Base-by-base conservation (phyloP, 2,329 filamentous ascomycete genomes). In the Passalora sequoiae region DNA sequence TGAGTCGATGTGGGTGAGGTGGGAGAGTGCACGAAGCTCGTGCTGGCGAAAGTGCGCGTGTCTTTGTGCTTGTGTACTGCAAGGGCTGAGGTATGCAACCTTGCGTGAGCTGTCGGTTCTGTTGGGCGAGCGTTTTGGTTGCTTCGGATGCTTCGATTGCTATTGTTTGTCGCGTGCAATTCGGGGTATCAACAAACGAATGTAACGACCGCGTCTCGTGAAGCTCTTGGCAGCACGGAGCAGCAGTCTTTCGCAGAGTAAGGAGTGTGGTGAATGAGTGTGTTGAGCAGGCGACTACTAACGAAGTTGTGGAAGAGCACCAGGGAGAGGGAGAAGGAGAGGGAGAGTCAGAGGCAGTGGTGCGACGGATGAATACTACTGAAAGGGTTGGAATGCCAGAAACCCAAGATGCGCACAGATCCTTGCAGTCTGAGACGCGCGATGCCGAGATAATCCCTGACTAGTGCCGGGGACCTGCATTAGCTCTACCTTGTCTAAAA, bases 21-120 rank as follows among this genome's bases (percentile, higher is more conserved):
- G 31, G n/a, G 35, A 20, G 24, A 19, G 10, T 24, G 20, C 16
- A 21, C 20, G 41, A 41, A 42, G 49, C 35, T 44, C 40, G 46
- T 42, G 49, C 43, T 42, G 50, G 43, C 19, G 27, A 21, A 37
- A 45, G 41, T 40, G 20, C 39, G 50, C 49, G 49, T 49, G 49
- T 43, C 36, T 40, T 29, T n/a, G 24, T 41, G 43, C 19, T 27
- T 46, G 43, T 47, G 48, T 47, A 43, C 38, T 25, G 33, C 38
- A 37, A 41, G 43, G 50, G 50, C 40, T 40, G 16, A 38, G 50
- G 50, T 49, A 52, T 52, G 50, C 42, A n/a, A 43, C 44, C 46
- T 47, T 47, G 49, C 49, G 40, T 37, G 39, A 31, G 24, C 36
- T 17, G 40, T 39, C 33, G 37, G 32, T 5, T 21, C 30, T 42